These are phyloP conservation scores for Scheffersomyces lignosus DNA, from an alignment of 805 yeast genomes.

Conservation along the genomic window DNA sequence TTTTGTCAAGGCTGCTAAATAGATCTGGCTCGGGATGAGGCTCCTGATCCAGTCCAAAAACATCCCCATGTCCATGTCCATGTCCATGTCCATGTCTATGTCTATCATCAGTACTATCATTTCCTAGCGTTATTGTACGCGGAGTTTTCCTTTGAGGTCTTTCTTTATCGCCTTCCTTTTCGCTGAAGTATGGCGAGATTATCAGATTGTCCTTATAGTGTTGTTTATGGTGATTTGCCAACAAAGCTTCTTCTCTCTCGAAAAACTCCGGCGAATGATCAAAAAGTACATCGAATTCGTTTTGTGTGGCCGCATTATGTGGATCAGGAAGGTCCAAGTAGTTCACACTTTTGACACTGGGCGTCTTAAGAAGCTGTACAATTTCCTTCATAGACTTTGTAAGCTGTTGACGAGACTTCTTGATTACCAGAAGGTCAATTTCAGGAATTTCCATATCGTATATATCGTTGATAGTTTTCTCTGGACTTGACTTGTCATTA, in stretches of 20 bases:
- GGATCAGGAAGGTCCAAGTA: conserved; percentile 23
- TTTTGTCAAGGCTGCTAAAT: no score
- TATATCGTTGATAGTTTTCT: background rate
- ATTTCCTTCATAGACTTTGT: conserved; percentile 38
- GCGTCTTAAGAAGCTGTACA: conserved; percentile 31
- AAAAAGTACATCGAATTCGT: conserved; percentile 18
- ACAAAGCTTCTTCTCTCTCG: background rate
- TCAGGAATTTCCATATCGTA: conserved; percentile 25
- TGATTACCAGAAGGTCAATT: conserved; percentile 31
- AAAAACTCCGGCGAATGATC: conserved; percentile 7
- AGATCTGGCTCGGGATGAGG: no score
- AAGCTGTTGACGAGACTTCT: conserved; percentile 32
- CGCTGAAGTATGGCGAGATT: conserved; percentile 9
- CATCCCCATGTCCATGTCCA: no score
- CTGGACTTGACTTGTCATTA: background rate
- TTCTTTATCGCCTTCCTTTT: conserved; percentile 1
- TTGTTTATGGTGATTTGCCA: background rate
- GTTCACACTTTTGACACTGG: conserved; percentile 18
- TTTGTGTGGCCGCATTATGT: conserved; percentile 6
- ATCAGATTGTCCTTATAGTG: conserved; percentile 5
- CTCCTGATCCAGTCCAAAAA: no score
- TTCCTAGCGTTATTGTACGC: no score
- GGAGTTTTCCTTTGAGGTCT: conserved; percentile 2
- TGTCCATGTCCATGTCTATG: no score
- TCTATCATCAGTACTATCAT: no score